phyloP scores from a whole-genome alignment of 441 rosid genomes.

The Gossypium trilobum region DNA sequence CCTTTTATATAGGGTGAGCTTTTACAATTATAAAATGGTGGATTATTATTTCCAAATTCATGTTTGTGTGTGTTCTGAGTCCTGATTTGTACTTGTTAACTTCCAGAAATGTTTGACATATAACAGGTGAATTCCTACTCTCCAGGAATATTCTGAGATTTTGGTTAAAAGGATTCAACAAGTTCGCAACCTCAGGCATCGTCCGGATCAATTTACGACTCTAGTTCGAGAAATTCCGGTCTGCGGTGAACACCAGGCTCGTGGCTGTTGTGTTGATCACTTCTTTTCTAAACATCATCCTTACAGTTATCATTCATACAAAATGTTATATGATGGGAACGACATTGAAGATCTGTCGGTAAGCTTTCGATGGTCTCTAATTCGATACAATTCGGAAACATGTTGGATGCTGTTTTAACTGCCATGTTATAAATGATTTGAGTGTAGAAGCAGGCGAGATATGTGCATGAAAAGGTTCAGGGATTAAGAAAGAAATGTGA shows the following conservation, averaged over 20 bases:
- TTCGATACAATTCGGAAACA: background rate
- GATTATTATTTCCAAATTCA: slow-evolving; percentile 3
- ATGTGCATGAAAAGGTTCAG: slow-evolving; percentile 37
- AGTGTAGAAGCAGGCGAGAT: slow-evolving; percentile 48
- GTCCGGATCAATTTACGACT: slow-evolving; percentile 68
- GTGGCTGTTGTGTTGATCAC: slow-evolving; percentile 60
- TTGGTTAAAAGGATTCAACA: slow-evolving; percentile 51
- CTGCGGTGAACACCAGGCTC: slow-evolving; percentile 47
- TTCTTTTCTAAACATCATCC: slow-evolving; percentile 71
- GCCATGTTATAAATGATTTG: slow-evolving; percentile 5
- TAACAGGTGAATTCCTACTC: slow-evolving; percentile 27
- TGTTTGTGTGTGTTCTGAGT: slow-evolving; percentile 2
- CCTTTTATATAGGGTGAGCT: slow-evolving; percentile 58
- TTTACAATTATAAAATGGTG: background rate
- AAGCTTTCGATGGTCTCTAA: slow-evolving; percentile 20
- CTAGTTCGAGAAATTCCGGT: slow-evolving; percentile 69
- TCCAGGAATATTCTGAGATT: slow-evolving; percentile 66
- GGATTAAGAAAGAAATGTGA: slow-evolving; percentile 28
- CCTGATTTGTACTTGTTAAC: slow-evolving; percentile 5
- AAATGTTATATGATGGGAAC: slow-evolving; percentile 56
- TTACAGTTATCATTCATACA: slow-evolving; percentile 50
- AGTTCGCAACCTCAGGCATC: slow-evolving; percentile 39
- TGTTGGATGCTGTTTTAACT: background rate
- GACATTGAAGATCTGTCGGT: slow-evolving; percentile 51
- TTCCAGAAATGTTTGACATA: slow-evolving; percentile 19